Evolutionary conservation across 176 grass and related monocot species (phyloP), one percentile per base, ranked within the genome.

Genomic region (Ensete glaucum): DNA sequence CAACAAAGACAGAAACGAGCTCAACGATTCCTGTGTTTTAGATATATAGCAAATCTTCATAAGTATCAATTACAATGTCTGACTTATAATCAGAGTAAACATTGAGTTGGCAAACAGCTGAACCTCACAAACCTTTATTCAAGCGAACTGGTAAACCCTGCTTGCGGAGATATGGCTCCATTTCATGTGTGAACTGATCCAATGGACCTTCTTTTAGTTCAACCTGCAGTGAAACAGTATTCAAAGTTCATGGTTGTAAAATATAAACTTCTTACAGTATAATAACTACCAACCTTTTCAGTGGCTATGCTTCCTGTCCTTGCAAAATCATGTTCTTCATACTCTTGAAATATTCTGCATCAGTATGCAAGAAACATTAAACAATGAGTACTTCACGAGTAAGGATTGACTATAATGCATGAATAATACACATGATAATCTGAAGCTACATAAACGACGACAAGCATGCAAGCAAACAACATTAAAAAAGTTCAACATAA

Each of bases 121-220:
- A 51, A 70, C 74, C 68, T 11, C 73, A 63, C 54, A 82, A 79
- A 99, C 90, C 95, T 99, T 86, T 99, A 73, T 91, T 91, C 76
- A 99, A 77, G n/a, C 86, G 84, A 81, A 99, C 95, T 24, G 95
- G 95, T 70, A 94, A 43, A 70, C 88, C 91, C 86, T 94, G 95
- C 64, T 91, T 94, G 50, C 86, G 82, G 56, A 99, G 73, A 74
- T 89, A 94, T 11, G 95, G 90, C 27, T 99, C 90, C 95, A 99
- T 99, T 80, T 99, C 95, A 87, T 94, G 95, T 9, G 88, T 85
- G 80, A 99, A 99, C 64, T 99, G 82, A 56, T 99, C 90, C 56
- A 99, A 73, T 72, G 91, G 95, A 7, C 95, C 95, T 91, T 90
- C 86, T 88, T 99, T 94, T 78, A 99, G 82, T 66, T 89, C 90